These are phyloP conservation scores for Gynandropsis gynandra DNA, from an alignment of 345 rosid species.

Conservation along the genomic window DNA sequence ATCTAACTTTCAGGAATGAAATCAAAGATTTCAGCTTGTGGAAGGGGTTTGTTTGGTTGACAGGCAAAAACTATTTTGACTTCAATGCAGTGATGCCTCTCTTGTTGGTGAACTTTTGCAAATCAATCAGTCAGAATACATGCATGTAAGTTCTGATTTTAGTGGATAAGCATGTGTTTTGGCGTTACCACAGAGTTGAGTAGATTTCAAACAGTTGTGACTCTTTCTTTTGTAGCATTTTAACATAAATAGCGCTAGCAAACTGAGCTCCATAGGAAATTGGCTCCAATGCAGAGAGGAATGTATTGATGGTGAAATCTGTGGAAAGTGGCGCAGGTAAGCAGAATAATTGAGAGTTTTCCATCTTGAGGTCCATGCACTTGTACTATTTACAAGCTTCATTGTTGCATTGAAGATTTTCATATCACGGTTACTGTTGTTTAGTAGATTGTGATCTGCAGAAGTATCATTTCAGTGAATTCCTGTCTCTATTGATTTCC, in stretches of 20 bases:
- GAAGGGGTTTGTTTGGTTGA: constrained; percentile 6
- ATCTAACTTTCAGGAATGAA: constrained; percentile 14
- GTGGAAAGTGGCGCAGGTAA: constrained; percentile 99
- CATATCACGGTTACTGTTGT: too few relatives aligned
- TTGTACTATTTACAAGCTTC: too few relatives aligned
- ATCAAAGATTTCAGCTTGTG: constrained; percentile 10
- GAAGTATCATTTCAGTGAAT: too few relatives aligned
- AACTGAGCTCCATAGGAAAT: constrained; percentile 44
- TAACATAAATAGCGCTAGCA: constrained; percentile 26
- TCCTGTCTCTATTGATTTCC: too few relatives aligned
- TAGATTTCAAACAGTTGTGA: constrained; percentile 17
- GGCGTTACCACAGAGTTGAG: constrained; percentile 16
- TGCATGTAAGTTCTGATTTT: constrained; percentile 40
- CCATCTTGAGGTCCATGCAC: too few relatives aligned
- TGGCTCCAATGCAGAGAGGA: constrained; percentile 90
- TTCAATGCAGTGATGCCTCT: constrained; percentile 49
- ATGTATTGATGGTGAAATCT: constrained; percentile 40
- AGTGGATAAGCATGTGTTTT: constrained; percentile 11
- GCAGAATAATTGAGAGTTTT: constrained; percentile 8
- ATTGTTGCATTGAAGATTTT: too few relatives aligned
- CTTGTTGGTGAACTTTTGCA: constrained; percentile 36
- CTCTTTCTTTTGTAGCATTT: constrained; percentile 34
- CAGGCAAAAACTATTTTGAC: constrained; percentile 19
- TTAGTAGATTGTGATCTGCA: too few relatives aligned
- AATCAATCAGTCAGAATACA: constrained; percentile 32